Base-by-base conservation (phyloP, 805 yeast species). In the Candida xiaguanensis region DNA sequence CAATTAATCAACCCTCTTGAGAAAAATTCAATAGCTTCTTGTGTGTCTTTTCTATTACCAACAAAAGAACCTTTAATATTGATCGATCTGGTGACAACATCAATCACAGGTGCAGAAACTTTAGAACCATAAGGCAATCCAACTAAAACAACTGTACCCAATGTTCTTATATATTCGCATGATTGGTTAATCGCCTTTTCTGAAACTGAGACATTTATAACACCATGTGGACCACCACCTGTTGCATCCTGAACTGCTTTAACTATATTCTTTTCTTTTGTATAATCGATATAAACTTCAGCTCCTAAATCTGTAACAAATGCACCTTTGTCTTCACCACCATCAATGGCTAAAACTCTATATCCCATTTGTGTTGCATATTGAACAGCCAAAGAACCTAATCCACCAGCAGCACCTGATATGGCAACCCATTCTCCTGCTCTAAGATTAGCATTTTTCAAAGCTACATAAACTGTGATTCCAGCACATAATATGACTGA, bases 381-480 rank as follows among this genome's bases (percentile, higher is more conserved):
- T 66, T 83, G 89, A 52, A 82, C 68, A 40, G 87, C 88, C 49
- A 83, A 64, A 29, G 86, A 69, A 56, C 90, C 91, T 61, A 83
- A 74, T 56, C 91, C 90, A 61, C 90, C 90, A 61, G 79, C 85
- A 46, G 88, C 89, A 67, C 91, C 90, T 41, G 87, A 78, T 44
- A 83, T 69, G 44, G 79, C 77, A 49, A 81, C 84, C 82, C 83
- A 82, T 61, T 83, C 78, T 56, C 91, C 89, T 15, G 89, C 70
- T 35, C 47, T 45, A 43, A 75, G 55, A 38, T 67, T 59, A 39
- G 85, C 82, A 36, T 78, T 72, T 66, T 78, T 78, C 55, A 79
- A 65, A 9, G 83, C 84, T 66, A 78, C 78, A 77, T 77, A 79
- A 33, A 76, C 84, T 36, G 85, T 79, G 53, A 80, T 72, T 65